A percentile compares a stretch with the other conserved stretches of the same genome.
phyloP scores from a whole-genome alignment of 345 rosid genomes.

The Geranium brycei region DNA sequence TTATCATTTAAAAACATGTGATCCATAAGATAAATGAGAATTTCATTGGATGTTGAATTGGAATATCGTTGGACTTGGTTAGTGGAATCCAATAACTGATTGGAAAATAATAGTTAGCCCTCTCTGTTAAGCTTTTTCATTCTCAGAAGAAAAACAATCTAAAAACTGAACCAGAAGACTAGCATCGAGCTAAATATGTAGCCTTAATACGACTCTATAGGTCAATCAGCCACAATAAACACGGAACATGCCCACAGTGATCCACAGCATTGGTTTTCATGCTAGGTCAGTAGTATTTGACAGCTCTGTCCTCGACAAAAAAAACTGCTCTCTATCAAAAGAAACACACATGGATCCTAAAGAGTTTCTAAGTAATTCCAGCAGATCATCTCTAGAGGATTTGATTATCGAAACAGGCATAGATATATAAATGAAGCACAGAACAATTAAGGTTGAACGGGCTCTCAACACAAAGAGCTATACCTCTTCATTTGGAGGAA shows the following conservation, averaged over 20 bases:
- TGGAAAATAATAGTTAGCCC: background rate
- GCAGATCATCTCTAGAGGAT: background rate
- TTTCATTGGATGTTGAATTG: background rate
- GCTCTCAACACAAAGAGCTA: background rate
- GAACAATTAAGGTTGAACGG: constrained; percentile 3
- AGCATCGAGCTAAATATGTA: background rate
- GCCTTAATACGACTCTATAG: background rate
- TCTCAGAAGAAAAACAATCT: background rate
- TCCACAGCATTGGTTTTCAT: background rate
- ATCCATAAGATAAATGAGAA: background rate
- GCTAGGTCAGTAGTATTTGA: too few species aligned
- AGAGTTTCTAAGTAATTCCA: background rate
- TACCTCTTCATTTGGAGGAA: constrained; percentile 88
- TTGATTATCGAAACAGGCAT: background rate
- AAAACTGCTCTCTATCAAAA: background rate
- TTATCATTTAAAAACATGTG: background rate
- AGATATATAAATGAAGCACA: constrained; percentile 2
- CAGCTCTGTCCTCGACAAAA: background rate
- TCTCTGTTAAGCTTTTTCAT: background rate
- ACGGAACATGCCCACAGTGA: background rate
- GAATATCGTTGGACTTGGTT: background rate
- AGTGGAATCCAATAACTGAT: too few species aligned
- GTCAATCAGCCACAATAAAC: background rate
- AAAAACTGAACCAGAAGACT: background rate
- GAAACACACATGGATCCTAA: background rate